Percentiles rank a stretch among this genome's conserved stretches.
Evolutionary conservation across 352 stramenopile genomes (phyloP).

Genomic region (Globisporangium paroecandrum): DNA sequence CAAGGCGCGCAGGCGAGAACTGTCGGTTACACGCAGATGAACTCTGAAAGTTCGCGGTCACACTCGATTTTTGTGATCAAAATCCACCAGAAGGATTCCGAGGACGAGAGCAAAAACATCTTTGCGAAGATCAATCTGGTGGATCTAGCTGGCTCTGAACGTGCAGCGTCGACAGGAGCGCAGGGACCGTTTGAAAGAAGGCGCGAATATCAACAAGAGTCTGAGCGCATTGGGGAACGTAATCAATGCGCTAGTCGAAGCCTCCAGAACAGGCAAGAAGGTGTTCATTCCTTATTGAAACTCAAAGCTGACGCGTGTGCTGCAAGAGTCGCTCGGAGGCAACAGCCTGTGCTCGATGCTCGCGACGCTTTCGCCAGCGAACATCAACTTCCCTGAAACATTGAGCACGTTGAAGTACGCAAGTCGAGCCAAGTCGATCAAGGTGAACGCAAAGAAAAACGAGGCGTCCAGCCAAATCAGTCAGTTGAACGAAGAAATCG

Average conservation of each 20-base stretch:
- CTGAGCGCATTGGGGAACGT: constrained; percentile 92
- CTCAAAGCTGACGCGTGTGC: constrained; percentile 91
- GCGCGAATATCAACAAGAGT: constrained; percentile 93
- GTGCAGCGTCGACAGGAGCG: constrained; percentile 88
- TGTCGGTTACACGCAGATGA: constrained; percentile 92
- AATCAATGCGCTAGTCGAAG: constrained; percentile 91
- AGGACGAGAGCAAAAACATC: constrained; percentile 82
- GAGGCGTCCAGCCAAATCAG: constrained; percentile 89
- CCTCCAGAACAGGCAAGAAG: constrained; percentile 76
- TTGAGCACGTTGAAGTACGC: constrained; percentile 96
- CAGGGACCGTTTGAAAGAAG: constrained; percentile 89
- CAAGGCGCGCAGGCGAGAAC: constrained; percentile 64
- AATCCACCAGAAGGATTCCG: constrained; percentile 90
- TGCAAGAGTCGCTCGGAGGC: constrained; percentile 91
- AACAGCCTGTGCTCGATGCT: constrained; percentile 96
- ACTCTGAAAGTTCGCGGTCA: constrained; percentile 89
- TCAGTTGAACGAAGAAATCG: constrained; percentile 89
- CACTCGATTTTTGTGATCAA: constrained; percentile 96
- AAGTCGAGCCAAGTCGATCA: constrained; percentile 93
- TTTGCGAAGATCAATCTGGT: constrained; percentile 95
- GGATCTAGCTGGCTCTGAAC: constrained; percentile 91
- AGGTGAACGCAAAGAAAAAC: constrained; percentile 92
- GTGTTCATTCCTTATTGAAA: constrained; percentile 93
- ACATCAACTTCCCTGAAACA: constrained; percentile 95
- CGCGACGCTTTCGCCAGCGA: constrained; percentile 91